Base-by-base conservation (phyloP, 176 grass and related monocot genomes). In the Musa schizocarpa region DNA sequence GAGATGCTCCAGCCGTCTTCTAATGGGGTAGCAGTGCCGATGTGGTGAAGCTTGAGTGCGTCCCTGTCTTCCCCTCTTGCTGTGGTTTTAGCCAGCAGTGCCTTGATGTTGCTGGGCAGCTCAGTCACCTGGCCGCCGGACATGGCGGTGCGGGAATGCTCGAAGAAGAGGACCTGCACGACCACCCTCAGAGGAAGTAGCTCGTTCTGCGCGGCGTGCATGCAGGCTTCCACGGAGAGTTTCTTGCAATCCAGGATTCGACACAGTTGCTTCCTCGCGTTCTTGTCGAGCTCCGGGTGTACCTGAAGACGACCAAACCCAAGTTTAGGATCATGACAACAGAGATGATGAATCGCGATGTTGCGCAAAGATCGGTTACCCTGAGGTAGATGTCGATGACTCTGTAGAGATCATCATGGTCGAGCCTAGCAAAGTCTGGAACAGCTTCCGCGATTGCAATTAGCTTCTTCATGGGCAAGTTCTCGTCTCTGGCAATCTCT, bases 101-200 rank as follows among this genome's bases (percentile, higher is more conserved):
- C 87, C 68, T 75, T 85, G 77, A 97, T 90, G 82, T 84, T 87
- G 79, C 74, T 73, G 1, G 96, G 88, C 50, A 92, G 75, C 12
- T 89, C 87, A 52, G 51, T 51, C 8, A 69, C 77, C 71, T 81
- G 74, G 48, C 12, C 78, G 52, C 88, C 81, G 1, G 85, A 19
- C 79, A 83, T 84, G 76, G 82, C 88, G 0, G 96, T 77, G 24
- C 96, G 96, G 29, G 88, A 91, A 59, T 89, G 90, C 80, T 99
- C 96, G 73, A 92, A 99, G 91, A 99, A 99, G 26, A 99, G 86
- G 68, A 99, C 96, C 78, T 99, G 96, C 80, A 99, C 86, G 0
- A 99, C 88, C 21, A 99, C 85, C 51, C 96, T 78, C 10, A 99
- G 85, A 3, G 96, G 96, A 52, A 99, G 88, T 2, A 89, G 74